Conservation (phyloP, 495 filamentous ascomycete species). For the Neurospora sp. region DNA sequence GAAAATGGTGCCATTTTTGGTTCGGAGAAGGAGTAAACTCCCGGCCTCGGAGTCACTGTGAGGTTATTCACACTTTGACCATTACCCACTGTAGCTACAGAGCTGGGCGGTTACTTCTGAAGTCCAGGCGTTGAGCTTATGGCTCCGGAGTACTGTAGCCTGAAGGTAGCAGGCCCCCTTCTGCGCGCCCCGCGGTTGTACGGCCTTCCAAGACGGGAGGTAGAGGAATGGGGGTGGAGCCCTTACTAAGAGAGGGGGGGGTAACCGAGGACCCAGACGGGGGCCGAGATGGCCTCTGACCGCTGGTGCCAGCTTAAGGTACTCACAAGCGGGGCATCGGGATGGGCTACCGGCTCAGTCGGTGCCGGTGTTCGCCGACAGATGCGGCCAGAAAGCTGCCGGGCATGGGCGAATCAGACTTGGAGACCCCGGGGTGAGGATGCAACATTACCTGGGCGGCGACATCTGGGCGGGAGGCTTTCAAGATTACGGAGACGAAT, state of each 20-base stretch:
- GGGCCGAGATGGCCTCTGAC: neutral
- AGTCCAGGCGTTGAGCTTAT: neutral
- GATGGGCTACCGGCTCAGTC: neutral
- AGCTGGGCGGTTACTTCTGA: neutral
- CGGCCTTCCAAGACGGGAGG: neutral
- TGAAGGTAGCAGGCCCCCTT: neutral
- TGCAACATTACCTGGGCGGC: neutral
- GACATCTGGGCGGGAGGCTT: rapidly evolving
- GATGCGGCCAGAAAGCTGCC: neutral
- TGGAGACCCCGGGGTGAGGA: neutral
- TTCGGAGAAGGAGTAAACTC: neutral
- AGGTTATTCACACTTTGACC: neutral
- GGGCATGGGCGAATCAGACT: neutral
- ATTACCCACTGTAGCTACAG: neutral
- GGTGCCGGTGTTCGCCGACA: neutral
- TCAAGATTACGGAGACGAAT: neutral
- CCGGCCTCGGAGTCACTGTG: neutral
- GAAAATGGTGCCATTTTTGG: neutral
- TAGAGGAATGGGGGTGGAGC: neutral
- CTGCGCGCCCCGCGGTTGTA: neutral
- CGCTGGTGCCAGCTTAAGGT: neutral
- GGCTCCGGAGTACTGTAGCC: neutral
- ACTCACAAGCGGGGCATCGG: neutral
- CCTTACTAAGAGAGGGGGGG: neutral
- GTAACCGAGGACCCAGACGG: neutral